Evolutionary conservation across 164 flowering plant species (phyloP), one percentile per base, ranked within the genome.

Genomic region (Sedum album): DNA sequence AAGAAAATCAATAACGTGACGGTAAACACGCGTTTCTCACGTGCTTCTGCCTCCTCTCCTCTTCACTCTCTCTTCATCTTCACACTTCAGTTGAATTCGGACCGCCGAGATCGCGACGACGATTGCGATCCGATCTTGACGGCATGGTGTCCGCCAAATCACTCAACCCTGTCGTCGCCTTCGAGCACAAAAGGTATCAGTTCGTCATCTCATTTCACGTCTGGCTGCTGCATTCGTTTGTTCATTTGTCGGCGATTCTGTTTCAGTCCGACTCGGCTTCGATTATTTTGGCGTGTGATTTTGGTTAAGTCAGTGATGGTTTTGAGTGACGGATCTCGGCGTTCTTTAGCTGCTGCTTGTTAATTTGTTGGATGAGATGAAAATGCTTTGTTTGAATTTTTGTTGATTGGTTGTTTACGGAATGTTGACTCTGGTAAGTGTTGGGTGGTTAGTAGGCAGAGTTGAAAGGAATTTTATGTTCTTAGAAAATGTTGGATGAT

Each of bases 181-280:
- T 85, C 78, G 96, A 89, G 60, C 87, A 85, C 81, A 87, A 87
- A 82, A 83, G 93, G 96, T 85, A 73, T 23, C n/a, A 20, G 14
- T 36, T 31, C 66, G 26, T 25, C 35, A 31, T 60, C 33, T 33
- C 6, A 3, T 31, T 63, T 6, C 13, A 11, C 31, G n/a, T n/a
- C 21, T 20, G 36, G n/a, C 35, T 31, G 36, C 21, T 62, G 6
- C 36, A 35, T 35, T 3, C 7, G 3, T 35, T 35, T 35, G 3
- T 35, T 35, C 38, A 35, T 35, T 7, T 35, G 38, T 3, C 3
- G 38, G 3, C 38, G 10, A 17, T 31, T 35, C 38, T 35, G 5
- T 35, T 3, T 35, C 38, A 3, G 38, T 35, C 38, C 7, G 3
- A 35, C 21, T 60, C 7, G 38, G 3, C 7, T 35, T 35, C 38